Evolutionary conservation across 2,329 filamentous ascomycete species (phyloP).

Genomic region (Colletotrichum brevisporum): DNA sequence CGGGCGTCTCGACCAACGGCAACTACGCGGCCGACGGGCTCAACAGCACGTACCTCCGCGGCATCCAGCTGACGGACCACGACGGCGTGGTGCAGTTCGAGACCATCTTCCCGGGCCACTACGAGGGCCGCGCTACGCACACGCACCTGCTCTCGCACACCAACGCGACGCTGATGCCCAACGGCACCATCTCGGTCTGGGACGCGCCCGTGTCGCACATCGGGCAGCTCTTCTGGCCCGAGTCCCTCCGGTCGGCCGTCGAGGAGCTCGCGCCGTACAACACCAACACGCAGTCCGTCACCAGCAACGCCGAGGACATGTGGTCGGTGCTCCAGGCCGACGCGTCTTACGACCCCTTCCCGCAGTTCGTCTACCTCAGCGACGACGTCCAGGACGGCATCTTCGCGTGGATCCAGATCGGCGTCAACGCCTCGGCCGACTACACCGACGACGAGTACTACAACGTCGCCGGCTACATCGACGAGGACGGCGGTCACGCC

Average conservation of each 20-base stretch:
- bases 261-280: conserved; percentile 64
- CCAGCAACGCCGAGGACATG: conserved; percentile 66
- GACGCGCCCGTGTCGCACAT: conserved; percentile 66
- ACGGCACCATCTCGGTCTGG: conserved; percentile 50
- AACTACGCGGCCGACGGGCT: conserved; percentile 45
- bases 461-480: conserved; percentile 31
- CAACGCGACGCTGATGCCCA: conserved; percentile 50
- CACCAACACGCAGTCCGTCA: conserved; percentile 61
- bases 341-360: conserved; percentile 64
- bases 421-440: conserved; percentile 56
- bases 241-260: conserved; percentile 67
- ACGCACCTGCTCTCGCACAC: conserved; percentile 60
- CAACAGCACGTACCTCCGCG: conserved; percentile 52
- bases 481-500: conserved; percentile 30
- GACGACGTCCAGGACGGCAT: conserved; percentile 65
- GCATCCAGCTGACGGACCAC: conserved; percentile 55
- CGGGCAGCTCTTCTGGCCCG: conserved; percentile 76
- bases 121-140: conserved; percentile 61
- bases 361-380: conserved; percentile 71
- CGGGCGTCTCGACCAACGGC: conserved; percentile 46
- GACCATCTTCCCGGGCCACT: conserved; percentile 61
- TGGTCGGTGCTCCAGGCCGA: conserved; percentile 58
- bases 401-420: conserved; percentile 69
- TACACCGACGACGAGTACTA: conserved; percentile 38
- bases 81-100: conserved; percentile 61